phyloP scores from a whole-genome alignment of 2,329 filamentous ascomycete genomes.

The Colletotrichum destructivum region DNA sequence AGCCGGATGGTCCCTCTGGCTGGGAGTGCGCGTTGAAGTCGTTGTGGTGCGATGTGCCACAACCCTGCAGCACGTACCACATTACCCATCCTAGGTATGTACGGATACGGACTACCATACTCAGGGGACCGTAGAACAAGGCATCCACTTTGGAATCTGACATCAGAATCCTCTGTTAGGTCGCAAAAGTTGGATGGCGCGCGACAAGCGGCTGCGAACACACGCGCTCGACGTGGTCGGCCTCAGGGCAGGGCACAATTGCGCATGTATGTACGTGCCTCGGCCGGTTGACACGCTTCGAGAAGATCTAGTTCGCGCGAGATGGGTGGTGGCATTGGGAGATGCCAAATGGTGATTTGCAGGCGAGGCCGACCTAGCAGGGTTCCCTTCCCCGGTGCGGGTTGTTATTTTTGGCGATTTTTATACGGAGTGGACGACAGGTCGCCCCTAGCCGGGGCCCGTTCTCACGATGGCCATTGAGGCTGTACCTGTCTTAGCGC shows the following conservation, averaged over 20 bases:
- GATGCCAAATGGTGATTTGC: conserved; percentile 40
- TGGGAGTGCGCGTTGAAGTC: neutral
- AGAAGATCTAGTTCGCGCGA: conserved; percentile 34
- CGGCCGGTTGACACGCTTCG: conserved; percentile 25
- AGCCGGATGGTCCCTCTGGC: neutral
- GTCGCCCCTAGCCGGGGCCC: conserved; percentile 37
- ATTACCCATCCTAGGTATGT: neutral
- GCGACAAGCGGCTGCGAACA: conserved; percentile 18
- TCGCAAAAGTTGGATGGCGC: conserved; percentile 6
- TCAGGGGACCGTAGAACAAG: conserved; percentile 31
- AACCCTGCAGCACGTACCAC: conserved; percentile 8
- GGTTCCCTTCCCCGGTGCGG: conserved; percentile 30
- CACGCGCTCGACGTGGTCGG: conserved; percentile 5
- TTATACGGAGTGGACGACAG: conserved; percentile 34
- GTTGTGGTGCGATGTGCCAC: neutral
- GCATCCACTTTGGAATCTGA: conserved; percentile 23
- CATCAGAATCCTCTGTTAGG: conserved; percentile 28
- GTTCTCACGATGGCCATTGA: conserved; percentile 40
- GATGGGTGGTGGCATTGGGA: conserved; percentile 27
- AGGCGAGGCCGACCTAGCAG: conserved; percentile 32
- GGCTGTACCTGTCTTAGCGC: conserved; percentile 42
- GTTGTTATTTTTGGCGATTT: conserved; percentile 42
- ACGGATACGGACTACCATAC: neutral
- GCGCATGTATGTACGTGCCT: conserved; percentile 15
- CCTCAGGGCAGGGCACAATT: neutral